Base-by-base conservation (phyloP, 352 stramenopile species). In the Phytophthora colocasiae region DNA sequence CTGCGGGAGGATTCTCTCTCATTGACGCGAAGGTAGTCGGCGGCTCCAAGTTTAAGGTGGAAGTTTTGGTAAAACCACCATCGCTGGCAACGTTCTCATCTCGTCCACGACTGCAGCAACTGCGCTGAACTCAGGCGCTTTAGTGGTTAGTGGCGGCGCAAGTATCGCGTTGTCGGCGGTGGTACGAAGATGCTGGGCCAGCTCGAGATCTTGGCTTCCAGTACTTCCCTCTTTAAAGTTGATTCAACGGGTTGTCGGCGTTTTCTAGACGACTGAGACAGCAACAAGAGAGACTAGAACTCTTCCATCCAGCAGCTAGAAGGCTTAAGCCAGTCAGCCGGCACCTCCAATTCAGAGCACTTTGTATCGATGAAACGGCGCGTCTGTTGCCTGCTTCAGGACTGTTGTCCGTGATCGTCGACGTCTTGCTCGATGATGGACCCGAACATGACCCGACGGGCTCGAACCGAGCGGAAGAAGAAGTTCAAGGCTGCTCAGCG, bases 211-310 rank as follows among this genome's bases (percentile, higher is more conserved):
- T 22, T 22, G 22, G 22, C 1, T 31, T 7, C 27, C 27, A 31
- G 1, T 31, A 31, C 27, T 31, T 31, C 27, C 6, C 4, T 31
- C 27, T 31, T 31, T 7, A 31, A 31, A 7, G 27, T 31, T 4
- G 27, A 31, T 7, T 31, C 27, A 26, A 53, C 40, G 2, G 58
- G 58, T 87, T 57, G 90, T 96, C 55, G 91, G 91, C 17, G 90
- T 97, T 46, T 96, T 95, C 61, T 96, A 73, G 62, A 9, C 17
- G 34, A 58, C 32, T n/a, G 31, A 58, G 50, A 51, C 64, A 56
- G 43, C 19, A 19, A 19, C 19, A 19, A 19, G 19, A 19, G 19
- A 38, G 26, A 62, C 49, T 63, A 66, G 43, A 53, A 49, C 51
- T 71, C n/a, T n/a, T n/a, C 36, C 47, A 29, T 27, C 12, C 61